Percentiles rank a stretch among this genome's conserved stretches.
Conservation (phyloP, 495 filamentous ascomycete genomes). For the Aspergillus ellipticus region DNA sequence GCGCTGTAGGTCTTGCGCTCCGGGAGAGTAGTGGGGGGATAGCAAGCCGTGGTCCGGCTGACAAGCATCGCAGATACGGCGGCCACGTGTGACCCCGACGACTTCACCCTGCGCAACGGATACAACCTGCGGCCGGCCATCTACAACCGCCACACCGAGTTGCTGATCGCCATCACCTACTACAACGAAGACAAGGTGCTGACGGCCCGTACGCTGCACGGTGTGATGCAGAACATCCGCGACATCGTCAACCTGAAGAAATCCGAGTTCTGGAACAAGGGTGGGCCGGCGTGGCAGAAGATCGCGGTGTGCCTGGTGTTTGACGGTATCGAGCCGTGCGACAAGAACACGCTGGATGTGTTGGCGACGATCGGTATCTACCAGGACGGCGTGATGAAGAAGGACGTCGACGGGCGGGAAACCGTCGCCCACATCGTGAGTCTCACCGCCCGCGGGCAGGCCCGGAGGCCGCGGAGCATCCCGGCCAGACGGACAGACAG, state of each 20-base stretch:
- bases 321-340: slow-evolving; percentile 94
- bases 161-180: slow-evolving; percentile 96
- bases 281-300: slow-evolving; percentile 98
- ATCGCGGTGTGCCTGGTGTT: slow-evolving; percentile 95
- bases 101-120: slow-evolving; percentile 97
- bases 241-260: slow-evolving; percentile 98
- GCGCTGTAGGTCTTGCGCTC: slow-evolving; percentile 59
- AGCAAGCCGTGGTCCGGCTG: neutral
- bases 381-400: slow-evolving; percentile 98
- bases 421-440: slow-evolving; percentile 86
- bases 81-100: slow-evolving; percentile 95
- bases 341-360: slow-evolving; percentile 93
- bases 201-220: slow-evolving; percentile 86
- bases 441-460: neutral
- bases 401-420: slow-evolving; percentile 92
- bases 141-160: slow-evolving; percentile 98
- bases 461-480: neutral
- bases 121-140: slow-evolving; percentile 97
- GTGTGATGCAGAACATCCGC: slow-evolving; percentile 97
- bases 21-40: too few species aligned
- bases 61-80: slow-evolving; percentile 64
- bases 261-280: slow-evolving; percentile 99
- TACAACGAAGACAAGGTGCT: slow-evolving; percentile 99
- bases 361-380: slow-evolving; percentile 92
- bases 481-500: neutral